Base-by-base conservation (phyloP, 2,329 filamentous ascomycete genomes). In the Colletotrichum incanum region DNA sequence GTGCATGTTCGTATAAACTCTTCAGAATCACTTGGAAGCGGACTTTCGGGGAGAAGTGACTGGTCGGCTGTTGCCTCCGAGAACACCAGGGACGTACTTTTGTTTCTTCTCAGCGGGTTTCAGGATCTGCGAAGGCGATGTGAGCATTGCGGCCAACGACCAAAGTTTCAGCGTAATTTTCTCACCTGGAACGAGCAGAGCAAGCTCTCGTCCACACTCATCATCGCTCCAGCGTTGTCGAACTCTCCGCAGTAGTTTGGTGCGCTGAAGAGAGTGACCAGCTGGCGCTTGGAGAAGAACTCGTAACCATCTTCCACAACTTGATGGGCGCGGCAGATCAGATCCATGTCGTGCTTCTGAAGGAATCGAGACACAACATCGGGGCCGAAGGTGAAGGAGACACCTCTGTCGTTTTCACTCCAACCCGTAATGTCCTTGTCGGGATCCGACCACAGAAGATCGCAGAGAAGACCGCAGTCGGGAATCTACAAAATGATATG, bases 81-180 rank as follows among this genome's bases (percentile, higher is more conserved):
- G 88, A 86, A 89, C 88, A 86, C 88, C 88, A 87, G 91, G 90
- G 82, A 97, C 95, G 89, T 97, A 98, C 95, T 98, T 98, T 94
- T 98, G 96, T 93, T 99, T 99, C 93, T 99, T 99, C 91, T 99
- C 96, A 85, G 96, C 96, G 81, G 96, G 96, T 89, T 98, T 99
- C 88, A 99, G 90, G 82, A 99, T 98, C 94, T 97, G 78, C 37
- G 34, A 65, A 58, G 54, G 59, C n/a, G 6, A 43, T 39, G 62
- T 74, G 49, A 74, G 73, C 62, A 62, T 64, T 52, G 56, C 47
- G 34, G n/a, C 26, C 50, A 26, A 49, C 45, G 37, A 43, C 18
- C 20, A 7, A 3, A 18, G 34, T 7, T 23, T 31, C 39, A 7
- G 26, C 20, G 23, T 11, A 34, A 34, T 52, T 58, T 34, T 82